Base-by-base conservation (phyloP, 1,284 basidiomycete genomes). In the Moniliella sp. region DNA sequence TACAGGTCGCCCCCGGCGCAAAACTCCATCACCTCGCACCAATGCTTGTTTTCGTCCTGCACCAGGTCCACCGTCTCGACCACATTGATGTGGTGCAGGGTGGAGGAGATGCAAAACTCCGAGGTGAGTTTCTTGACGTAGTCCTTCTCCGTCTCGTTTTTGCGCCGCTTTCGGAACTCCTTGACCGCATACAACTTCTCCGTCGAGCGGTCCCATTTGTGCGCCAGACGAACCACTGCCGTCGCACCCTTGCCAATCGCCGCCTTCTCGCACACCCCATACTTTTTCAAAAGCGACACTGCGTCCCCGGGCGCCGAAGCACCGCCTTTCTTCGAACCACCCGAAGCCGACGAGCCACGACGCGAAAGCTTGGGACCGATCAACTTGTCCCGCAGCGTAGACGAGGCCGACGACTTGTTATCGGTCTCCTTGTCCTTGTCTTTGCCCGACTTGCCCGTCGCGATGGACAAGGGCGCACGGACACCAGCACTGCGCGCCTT, bases 21-120 rank as follows among this genome's bases (percentile, higher is more conserved):
- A 59, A 86, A 94, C 64, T 97, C 91, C 91, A 97, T 94, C 39
- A 97, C 88, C 63, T 97, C 88, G 60, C 88, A 97, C 88, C 88
- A 97, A 56, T 84, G 77, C 42, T 80, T 75, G 45, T 69, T 74
- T 64, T 97, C 88, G 63, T 97, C 88, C 57, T 97, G 88, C 15
- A 97, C 79, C 44, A 97, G 73, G 64, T 97, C 88, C 39, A 97
- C 91, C 2, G 88, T 97, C 67, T 97, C 88, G 54, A 97, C 86
- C 51, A 97, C 72, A 62, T 97, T 97, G 60, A 75, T 68, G 35
- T 94, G 88, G 61, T 94, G 86, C 27, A 97, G 66, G 1, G 91
- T 94, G 18, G 86, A 94, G 18, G 83, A 88, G 44, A 97, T 97
- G 64, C 88, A 97, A 63, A 97, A 97, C 62, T 97, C 88, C 14